Conservation (phyloP, 2,329 filamentous ascomycete species). For the Fusarium praegraminearum region DNA sequence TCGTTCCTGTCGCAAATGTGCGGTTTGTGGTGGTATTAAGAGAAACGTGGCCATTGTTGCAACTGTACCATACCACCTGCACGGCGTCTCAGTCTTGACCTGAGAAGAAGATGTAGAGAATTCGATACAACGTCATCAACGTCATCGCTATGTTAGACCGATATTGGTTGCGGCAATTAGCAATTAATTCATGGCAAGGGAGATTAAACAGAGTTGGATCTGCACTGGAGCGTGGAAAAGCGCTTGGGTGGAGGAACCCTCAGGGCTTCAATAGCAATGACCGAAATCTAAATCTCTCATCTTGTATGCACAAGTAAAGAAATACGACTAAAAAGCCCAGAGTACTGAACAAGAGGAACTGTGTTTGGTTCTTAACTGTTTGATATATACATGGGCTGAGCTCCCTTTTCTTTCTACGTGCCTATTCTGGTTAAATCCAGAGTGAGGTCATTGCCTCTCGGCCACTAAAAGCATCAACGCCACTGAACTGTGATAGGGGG, state of each 20-base stretch:
- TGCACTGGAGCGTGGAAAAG: conserved; percentile 21
- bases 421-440: conserved; percentile 1
- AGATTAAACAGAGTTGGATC: conserved; percentile 14
- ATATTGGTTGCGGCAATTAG: conserved; percentile 25
- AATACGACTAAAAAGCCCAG: conserved; percentile 3
- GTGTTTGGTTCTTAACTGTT: conserved; percentile 12
- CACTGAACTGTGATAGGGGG: conserved; percentile 28
- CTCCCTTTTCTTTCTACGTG: background rate
- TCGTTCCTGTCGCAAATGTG: background rate
- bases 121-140: conserved; percentile 20
- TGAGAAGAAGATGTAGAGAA: background rate
- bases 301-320: background rate
- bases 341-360: conserved; percentile 2
- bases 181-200: conserved; percentile 31
- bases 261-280: conserved; percentile 6
- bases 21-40: background rate
- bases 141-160: conserved; percentile 32
- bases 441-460: conserved; percentile 28
- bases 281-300: conserved; percentile 23
- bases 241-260: conserved; percentile 8
- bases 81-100: background rate
- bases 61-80: background rate
- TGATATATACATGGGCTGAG: conserved; percentile 23
- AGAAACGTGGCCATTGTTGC: conserved; percentile 17
- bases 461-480: conserved; percentile 18